Evolutionary conservation across 2,329 filamentous ascomycete species (phyloP), one percentile per base, ranked within the genome.

Genomic region (Triangularia setosa): DNA sequence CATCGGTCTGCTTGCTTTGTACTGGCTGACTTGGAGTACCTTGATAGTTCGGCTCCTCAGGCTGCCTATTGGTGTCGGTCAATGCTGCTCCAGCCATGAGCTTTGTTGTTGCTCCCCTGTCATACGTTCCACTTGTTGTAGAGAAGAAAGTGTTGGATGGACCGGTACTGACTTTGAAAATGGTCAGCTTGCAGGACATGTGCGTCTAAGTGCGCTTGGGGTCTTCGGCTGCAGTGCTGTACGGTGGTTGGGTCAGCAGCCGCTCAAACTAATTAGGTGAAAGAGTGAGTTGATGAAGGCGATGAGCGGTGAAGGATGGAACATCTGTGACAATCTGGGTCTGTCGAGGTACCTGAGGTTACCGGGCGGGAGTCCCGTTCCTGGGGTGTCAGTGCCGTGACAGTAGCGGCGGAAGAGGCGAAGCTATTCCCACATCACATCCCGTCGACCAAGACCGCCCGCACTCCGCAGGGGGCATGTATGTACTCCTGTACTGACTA

Each of bases 301-400:
- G 65, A 65, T 66, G 60, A 70, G 69, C 68, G 68, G 69, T 71
- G 69, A 71, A 67, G 65, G 33, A 16, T 18, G 28, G 40, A 60
- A 27, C n/a, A 27, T 53, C 48, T 60, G 40, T 48, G 62, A 62
- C 44, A 57, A 54, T 55, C 58, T 58, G 28, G 64, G 67, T 60
- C 48, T 63, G 24, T 44, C 58, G 28, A 35, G 48, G 25, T 58
- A 48, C 21, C 44, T 62, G 56, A 44, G 60, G 59, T 55, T 64
- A 66, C 64, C 64, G 54, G 58, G 33, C 62, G 40, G 14, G 40
- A 48, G 52, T n/a, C 21, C 60, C 52, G 60, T 56, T 54, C 44
- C 52, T 11, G 21, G 40, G 44, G 18, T 28, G 58, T 58, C 61
- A 33, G 33, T 48, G 40, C 40, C 40, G 40, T 48, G 40, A 4